Evolutionary conservation across 73 alveolate genomes (phyloP).

Genomic region (Paramecium pentaurelia): DNA sequence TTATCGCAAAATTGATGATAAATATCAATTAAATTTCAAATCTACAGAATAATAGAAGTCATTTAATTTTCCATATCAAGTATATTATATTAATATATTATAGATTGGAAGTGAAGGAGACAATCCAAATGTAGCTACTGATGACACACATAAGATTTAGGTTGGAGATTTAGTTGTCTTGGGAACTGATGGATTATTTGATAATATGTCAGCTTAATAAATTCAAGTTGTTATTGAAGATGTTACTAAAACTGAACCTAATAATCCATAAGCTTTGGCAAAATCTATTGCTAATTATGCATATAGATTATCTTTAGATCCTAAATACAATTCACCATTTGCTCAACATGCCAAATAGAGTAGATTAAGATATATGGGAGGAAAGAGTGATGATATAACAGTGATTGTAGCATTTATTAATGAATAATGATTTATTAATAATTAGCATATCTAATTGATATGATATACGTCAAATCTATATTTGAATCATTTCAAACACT

Average conservation of each 20-base stretch:
- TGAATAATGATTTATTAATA: background rate
- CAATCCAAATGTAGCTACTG: background rate
- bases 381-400: slow-evolving; percentile 77
- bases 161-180: slow-evolving; percentile 29
- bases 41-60: slow-evolving; percentile 50
- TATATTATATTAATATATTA: background rate
- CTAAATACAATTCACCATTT: background rate
- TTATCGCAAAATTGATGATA: background rate
- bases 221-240: slow-evolving; percentile 21
- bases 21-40: background rate
- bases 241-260: slow-evolving; percentile 58
- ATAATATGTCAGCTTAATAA: slow-evolving; percentile 36
- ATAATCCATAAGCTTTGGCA: slow-evolving; percentile 46
- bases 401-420: slow-evolving; percentile 66
- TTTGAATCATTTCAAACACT: background rate
- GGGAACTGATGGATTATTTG: slow-evolving; percentile 46
- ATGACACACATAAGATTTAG: background rate
- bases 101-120: slow-evolving; percentile 51
- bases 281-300: slow-evolving; percentile 23
- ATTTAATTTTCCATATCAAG: slow-evolving; percentile 60
- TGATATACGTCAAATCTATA: background rate
- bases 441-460: background rate
- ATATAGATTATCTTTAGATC: background rate
- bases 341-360: background rate
- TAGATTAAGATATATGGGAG: slow-evolving; percentile 56